Evolutionary conservation across 768 basidiomycete species (phyloP).

Genomic region (Hemileccinum impolitum): DNA sequence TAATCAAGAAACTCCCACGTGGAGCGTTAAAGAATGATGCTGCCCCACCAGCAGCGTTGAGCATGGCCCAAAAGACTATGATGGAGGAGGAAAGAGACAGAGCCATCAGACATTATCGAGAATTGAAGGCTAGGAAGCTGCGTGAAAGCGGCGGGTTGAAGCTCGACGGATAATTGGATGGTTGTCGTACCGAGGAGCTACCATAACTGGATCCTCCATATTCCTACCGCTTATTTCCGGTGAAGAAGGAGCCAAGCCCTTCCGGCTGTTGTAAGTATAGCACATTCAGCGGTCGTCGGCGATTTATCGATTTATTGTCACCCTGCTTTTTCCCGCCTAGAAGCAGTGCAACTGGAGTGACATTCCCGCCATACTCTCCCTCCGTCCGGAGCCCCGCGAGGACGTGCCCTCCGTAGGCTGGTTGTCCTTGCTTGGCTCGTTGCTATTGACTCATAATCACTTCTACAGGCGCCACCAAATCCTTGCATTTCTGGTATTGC

Average conservation of each 20-base stretch:
- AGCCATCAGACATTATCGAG: slow-evolving; percentile 62
- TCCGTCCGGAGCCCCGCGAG: slow-evolving; percentile 3
- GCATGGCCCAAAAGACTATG: slow-evolving; percentile 73
- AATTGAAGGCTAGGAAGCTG: slow-evolving; percentile 55
- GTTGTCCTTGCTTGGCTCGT: neutral
- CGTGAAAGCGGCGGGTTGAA: slow-evolving; percentile 12
- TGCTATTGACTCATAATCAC: neutral
- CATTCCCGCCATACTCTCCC: neutral
- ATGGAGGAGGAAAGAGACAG: slow-evolving; percentile 75
- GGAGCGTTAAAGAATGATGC: slow-evolving; percentile 32
- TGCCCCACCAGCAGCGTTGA: slow-evolving; percentile 47
- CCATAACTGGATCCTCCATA: slow-evolving; percentile 8
- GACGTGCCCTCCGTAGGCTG: neutral
- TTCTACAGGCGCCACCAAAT: slow-evolving; percentile 6
- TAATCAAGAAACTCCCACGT: slow-evolving; percentile 53
- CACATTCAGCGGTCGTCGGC: slow-evolving; percentile 5
- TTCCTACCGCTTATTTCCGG: slow-evolving; percentile 1
- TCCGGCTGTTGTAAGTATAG: neutral
- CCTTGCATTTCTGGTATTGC: slow-evolving; percentile 5
- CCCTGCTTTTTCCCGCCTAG: slow-evolving; percentile 4
- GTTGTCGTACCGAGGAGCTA: slow-evolving; percentile 4
- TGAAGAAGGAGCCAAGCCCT: neutral
- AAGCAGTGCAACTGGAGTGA: neutral
- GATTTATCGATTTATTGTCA: slow-evolving; percentile 1
- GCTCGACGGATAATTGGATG: slow-evolving; percentile 7